Base-by-base conservation (phyloP, 345 rosid genomes). In the Linum tenue region DNA sequence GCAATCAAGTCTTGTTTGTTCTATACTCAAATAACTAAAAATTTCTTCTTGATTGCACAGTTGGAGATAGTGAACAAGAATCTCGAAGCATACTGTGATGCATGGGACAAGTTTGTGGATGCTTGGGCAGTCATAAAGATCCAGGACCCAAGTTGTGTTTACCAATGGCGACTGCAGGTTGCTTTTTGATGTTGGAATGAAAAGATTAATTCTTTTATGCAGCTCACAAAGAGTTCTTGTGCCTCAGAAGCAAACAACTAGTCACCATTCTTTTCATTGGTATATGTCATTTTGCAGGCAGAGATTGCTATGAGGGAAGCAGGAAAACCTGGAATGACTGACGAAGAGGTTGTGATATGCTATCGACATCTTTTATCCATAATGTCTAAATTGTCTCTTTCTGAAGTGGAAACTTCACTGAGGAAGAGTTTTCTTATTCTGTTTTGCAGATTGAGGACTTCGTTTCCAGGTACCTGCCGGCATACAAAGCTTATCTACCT, bases 151-250 rank as follows among this genome's bases (percentile, higher is more conserved):
- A 84, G 81, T 73, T 94, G 78, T 67, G 99, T 91, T 48, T 94
- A 84, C 70, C 81, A 86, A 65, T 91, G 97, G 99, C 91, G 97
- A 66, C 80, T 94, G 76, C 97, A 94, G 97, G 98, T 87, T 55
- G 74, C 60, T 41, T 10, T 43, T 51, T 15, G 56, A n/a, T 39
- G 1, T 5, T 51, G 39, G 12, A 31, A 14, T 53, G 5, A 67
- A 11, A 22, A 56, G 11, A 38, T 37, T 36, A 12, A 3, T 31
- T 6, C 60, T 5, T 22, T 37, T 59, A 15, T 14, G 51, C 40
- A 57, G 1, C 31, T 22, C 31, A 22, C 31, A 22, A 22, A 22
- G 31, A 22, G 31, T 22, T 22, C 31, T 22, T 22, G 31, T 22
- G 31, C 31, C 31, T 22, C 0, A 22, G 0, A 22, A 22, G 31